Conservation (phyloP, 2,329 filamentous ascomycete genomes). For the Didymella keratinophila region DNA sequence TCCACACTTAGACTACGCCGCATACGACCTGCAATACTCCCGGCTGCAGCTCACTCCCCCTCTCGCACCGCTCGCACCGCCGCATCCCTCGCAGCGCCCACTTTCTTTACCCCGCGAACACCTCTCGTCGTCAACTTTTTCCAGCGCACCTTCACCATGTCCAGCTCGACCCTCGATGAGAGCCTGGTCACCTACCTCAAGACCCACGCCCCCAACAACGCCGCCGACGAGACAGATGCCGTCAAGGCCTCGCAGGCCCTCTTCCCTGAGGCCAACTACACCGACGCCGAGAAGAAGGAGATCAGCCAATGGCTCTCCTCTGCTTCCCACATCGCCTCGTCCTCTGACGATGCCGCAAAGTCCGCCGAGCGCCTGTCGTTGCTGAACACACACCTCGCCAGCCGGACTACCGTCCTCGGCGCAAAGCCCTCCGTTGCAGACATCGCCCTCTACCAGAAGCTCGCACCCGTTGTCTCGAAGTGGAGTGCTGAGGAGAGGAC, state of each 20-base stretch:
- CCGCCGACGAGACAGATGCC: slow-evolving; percentile 47
- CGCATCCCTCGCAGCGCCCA: slow-evolving; percentile 25
- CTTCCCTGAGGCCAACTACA: slow-evolving; percentile 74
- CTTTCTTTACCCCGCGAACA: slow-evolving; percentile 46
- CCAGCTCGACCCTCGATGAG: slow-evolving; percentile 47
- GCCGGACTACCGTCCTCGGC: slow-evolving; percentile 87
- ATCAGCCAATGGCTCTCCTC: slow-evolving; percentile 89
- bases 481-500: slow-evolving; percentile 90
- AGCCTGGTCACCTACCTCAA: slow-evolving; percentile 47
- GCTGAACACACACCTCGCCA: slow-evolving; percentile 86
- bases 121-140: slow-evolving; percentile 43
- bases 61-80: slow-evolving; percentile 15
- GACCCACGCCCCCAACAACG: slow-evolving; percentile 49
- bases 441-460: slow-evolving; percentile 79
- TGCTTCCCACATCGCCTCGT: slow-evolving; percentile 71
- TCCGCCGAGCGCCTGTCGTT: slow-evolving; percentile 72
- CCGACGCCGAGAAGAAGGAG: slow-evolving; percentile 80
- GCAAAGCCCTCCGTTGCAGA: slow-evolving; percentile 89
- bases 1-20: slow-evolving; percentile 18
- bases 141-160: slow-evolving; percentile 43
- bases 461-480: slow-evolving; percentile 76
- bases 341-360: slow-evolving; percentile 65
- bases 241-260: slow-evolving; percentile 65
- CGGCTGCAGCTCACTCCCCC: slow-evolving; percentile 13
- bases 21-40: slow-evolving; percentile 14